phyloP scores from a whole-genome alignment of 805 yeast species.

The Saturnispora galanensis region DNA sequence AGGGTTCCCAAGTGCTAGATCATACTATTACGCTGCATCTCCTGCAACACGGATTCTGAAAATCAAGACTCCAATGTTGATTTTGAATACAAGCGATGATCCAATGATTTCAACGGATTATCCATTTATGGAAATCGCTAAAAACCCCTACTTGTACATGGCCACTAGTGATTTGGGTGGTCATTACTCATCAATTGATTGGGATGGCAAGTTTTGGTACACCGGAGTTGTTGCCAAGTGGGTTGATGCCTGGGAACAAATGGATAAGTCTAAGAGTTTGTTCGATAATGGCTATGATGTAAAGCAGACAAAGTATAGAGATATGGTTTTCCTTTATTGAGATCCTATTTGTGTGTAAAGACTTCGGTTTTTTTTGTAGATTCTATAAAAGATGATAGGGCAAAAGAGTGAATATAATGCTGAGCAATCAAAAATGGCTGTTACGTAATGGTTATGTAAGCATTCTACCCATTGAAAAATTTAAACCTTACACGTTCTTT shows the following conservation, averaged over 20 bases:
- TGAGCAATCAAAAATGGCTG: too few species aligned
- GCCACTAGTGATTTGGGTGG: constrained; percentile 61
- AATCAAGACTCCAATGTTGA: constrained; percentile 51
- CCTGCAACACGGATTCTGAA: constrained; percentile 47
- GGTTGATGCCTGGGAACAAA: constrained; percentile 29
- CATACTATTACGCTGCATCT: constrained; percentile 58
- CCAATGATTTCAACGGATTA: constrained; percentile 50
- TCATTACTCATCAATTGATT: constrained; percentile 47
- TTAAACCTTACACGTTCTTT: too few species aligned
- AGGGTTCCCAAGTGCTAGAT: constrained; percentile 52
- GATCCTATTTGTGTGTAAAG: neutral
- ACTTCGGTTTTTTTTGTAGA: too few species aligned
- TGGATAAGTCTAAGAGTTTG: constrained; percentile 10
- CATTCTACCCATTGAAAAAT: too few species aligned
- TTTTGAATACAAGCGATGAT: constrained; percentile 57
- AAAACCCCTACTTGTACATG: constrained; percentile 51
- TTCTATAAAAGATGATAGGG: too few species aligned
- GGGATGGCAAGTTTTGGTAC: constrained; percentile 40
- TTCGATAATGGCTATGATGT: constrained; percentile 17
- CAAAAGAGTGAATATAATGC: too few species aligned
- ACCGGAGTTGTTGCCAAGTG: constrained; percentile 32
- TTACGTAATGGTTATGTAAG: too few species aligned
- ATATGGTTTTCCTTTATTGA: constrained; percentile 5
- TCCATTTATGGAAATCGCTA: constrained; percentile 39
- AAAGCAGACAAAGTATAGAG: constrained; percentile 14